Base-by-base conservation (phyloP, 139 green algal genomes). In the Chlamydomonas incerta region DNA sequence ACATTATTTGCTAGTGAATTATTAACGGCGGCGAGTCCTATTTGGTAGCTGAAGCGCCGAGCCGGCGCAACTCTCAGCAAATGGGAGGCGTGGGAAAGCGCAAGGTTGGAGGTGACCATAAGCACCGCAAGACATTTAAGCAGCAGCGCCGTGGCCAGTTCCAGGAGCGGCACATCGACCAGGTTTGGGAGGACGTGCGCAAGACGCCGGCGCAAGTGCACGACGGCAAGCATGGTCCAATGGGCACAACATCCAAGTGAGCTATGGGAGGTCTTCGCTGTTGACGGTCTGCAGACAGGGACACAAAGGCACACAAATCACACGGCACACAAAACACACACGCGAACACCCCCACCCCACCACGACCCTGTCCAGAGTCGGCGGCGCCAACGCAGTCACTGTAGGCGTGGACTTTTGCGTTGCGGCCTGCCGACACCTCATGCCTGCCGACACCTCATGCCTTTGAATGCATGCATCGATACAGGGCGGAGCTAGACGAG, bases 121-220 rank as follows among this genome's bases (percentile, higher is more conserved):
- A 93, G 33, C 83, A 87, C 1, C 65, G 88, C 3, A 93, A 93
- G n/a, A 82, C 70, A 9, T 85, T 93, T 80, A 97, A 97, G 67
- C 81, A 75, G 33, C 79, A 83, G 18, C 63, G 91, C 18, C 79
- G 90, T 3, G 81, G 74, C 0, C 92, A 92, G 76, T 97, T 97
- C 75, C 79, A 90, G 37, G 83, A 86, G 41, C 79, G 94, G 33
- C 94, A 97, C 60, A 91, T 97, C 34, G 94, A 97, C 86, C 94
- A 97, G 72, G 92, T 97, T 0, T 98, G 95, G 95, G 93, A 98
- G 72, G 95, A 97, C 76, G 92, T 97, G n/a, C 84, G 89, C 29
- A 95, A 94, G 63, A 90, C 91, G 37, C 87, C 89, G 14, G 65
- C 81, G 2, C 80, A 84, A 20, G 95, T 97, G 31, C 90, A 96